These are phyloP conservation scores for Aspergillus proliferans DNA, from an alignment of 2,329 filamentous ascomycete genomes.

Conservation along the genomic window DNA sequence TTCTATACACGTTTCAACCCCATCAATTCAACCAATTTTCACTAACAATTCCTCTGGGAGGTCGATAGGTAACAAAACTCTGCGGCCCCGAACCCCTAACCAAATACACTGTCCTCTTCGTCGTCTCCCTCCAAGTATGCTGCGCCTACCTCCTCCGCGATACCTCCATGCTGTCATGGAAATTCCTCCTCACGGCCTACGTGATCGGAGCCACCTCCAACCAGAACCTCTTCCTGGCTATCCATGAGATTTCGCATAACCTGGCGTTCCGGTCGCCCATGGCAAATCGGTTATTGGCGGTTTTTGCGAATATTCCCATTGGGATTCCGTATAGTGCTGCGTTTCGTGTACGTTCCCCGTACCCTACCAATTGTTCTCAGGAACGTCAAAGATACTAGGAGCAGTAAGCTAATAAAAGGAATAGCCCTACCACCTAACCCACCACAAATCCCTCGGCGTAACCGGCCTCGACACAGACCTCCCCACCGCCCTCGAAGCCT, in stretches of 20 bases:
- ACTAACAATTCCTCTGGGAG: conserved; percentile 9
- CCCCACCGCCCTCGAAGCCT: conserved; percentile 81
- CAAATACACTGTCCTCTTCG: conserved; percentile 80
- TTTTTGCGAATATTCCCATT: conserved; percentile 93
- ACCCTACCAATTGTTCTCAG: not conserved
- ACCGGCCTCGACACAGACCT: conserved; percentile 95
- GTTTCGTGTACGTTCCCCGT: conserved; percentile 61
- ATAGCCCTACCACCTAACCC: conserved; percentile 91
- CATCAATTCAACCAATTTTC: not conserved
- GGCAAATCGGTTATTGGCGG: conserved; percentile 78
- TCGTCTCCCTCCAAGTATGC: conserved; percentile 73
- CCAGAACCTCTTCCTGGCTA: conserved; percentile 96
- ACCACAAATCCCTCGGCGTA: conserved; percentile 97
- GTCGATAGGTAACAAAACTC: conserved; percentile 76
- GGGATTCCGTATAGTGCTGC: conserved; percentile 93
- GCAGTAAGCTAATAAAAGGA: not conserved
- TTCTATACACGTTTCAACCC: not conserved
- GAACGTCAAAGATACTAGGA: conserved; percentile 3
- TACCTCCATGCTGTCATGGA: conserved; percentile 73
- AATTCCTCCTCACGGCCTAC: conserved; percentile 82
- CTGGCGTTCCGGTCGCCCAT: conserved; percentile 77
- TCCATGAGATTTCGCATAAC: conserved; percentile 98
- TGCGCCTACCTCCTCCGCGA: conserved; percentile 72
- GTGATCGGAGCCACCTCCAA: conserved; percentile 90
- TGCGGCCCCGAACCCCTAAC: conserved; percentile 94